These are phyloP conservation scores for Fusarium liriodendri DNA, from an alignment of 2,329 filamentous ascomycete genomes.

Conservation along the genomic window DNA sequence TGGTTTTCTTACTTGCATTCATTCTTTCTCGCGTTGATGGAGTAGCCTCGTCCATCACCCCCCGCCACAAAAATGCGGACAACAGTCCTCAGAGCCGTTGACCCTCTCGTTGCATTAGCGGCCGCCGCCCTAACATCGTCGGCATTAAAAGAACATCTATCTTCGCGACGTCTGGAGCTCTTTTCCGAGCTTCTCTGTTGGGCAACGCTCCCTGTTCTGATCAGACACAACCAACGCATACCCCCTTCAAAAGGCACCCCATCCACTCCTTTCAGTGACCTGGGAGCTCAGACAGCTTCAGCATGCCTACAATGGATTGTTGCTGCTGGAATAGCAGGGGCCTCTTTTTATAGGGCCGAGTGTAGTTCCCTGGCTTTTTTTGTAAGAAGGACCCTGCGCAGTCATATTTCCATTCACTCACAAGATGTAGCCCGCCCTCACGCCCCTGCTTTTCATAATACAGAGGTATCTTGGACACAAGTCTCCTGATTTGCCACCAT, in stretches of 20 bases:
- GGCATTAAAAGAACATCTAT: conserved; percentile 31
- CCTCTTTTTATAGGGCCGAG: conserved; percentile 33
- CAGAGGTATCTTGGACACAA: conserved; percentile 6
- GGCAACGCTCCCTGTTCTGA: conserved; percentile 43
- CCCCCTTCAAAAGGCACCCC: not conserved
- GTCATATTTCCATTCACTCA: not conserved
- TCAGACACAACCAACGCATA: not conserved
- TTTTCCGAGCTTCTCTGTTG: conserved; percentile 50
- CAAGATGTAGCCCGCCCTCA: conserved; percentile 36
- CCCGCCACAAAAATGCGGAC: not conserved
- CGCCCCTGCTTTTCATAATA: conserved; percentile 34
- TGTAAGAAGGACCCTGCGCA: conserved; percentile 5
- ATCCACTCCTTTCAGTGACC: not conserved
- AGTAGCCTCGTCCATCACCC: not conserved
- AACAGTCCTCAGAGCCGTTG: not conserved
- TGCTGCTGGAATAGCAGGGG: conserved; percentile 3
- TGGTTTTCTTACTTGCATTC: not conserved
- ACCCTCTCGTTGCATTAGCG: conserved; percentile 3
- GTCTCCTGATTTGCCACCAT: not conserved
- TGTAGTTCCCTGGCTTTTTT: not conserved
- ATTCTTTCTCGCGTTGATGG: not conserved
- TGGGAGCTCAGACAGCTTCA: not conserved
- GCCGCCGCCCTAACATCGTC: conserved; percentile 43
- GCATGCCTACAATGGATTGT: conserved; percentile 20
- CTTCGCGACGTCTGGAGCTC: conserved; percentile 41